Evolutionary conservation across 1,139 yeast species (phyloP).

Genomic region (Debaryomyces nepalensis): DNA sequence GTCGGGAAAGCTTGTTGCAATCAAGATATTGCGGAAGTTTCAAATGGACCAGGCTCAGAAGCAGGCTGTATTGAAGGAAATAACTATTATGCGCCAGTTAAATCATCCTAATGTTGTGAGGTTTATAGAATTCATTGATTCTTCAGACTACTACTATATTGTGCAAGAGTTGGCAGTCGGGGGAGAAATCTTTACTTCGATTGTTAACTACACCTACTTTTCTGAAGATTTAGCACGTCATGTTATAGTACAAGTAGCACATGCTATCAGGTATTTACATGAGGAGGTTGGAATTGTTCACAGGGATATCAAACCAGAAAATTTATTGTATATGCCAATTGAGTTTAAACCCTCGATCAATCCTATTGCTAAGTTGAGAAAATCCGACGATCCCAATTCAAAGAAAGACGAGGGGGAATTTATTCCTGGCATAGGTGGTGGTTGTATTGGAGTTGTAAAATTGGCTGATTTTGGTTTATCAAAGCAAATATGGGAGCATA

Average conservation of each 20-base stretch:
- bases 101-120: constrained; percentile 54
- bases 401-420: constrained; percentile 60
- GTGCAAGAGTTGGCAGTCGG: constrained; percentile 59
- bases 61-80: constrained; percentile 60
- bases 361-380: constrained; percentile 44
- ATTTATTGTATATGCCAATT: constrained; percentile 63
- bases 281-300: constrained; percentile 63
- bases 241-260: constrained; percentile 54
- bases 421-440: constrained; percentile 52
- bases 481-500: constrained; percentile 59
- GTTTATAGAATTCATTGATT: constrained; percentile 54
- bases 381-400: constrained; percentile 50
- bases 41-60: constrained; percentile 59
- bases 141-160: constrained; percentile 53
- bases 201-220: constrained; percentile 58
- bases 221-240: constrained; percentile 60
- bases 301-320: constrained; percentile 62
- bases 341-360: constrained; percentile 49
- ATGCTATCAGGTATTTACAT: constrained; percentile 54
- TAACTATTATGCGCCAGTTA: constrained; percentile 60
- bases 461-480: constrained; percentile 64
- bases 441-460: constrained; percentile 56
- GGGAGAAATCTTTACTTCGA: constrained; percentile 62
- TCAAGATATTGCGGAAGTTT: constrained; percentile 58
- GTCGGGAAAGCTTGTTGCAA: constrained; percentile 66